Base-by-base conservation (phyloP, 73 alveolate genomes). In the Paramecium sexaurelia region DNA sequence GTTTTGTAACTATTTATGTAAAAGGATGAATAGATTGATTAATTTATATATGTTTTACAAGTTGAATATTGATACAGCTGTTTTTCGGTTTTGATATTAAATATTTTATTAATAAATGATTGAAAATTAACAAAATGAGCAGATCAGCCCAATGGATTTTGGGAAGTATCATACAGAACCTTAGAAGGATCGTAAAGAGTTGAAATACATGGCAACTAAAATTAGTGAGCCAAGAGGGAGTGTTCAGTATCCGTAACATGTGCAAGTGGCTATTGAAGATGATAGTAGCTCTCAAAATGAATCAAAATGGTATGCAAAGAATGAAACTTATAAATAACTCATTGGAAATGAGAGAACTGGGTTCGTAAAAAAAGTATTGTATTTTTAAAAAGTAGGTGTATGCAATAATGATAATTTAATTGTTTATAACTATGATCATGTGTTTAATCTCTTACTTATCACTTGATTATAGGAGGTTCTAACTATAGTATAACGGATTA, bases 231-330 rank as follows among this genome's bases (percentile, higher is more conserved):
- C 83, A 61, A 61, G 83, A 61, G 83, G 83, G 83, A 61, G 83
- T 61, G 83, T 61, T 35, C 86, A 71, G 86, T 71, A 71, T 36
- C 86, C 86, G 13, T 35, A 71, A 35, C 56, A 32, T 32, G 86
- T 71, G 9, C 19, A 33, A 35, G 55, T 71, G 61, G 86, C 32
- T 19, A 71, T 71, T 71, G 55, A 71, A n/a, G 86, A 71, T 71
- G 86, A 71, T 71, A 13, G 17, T 20, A 35, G 56, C 15, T 71
- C 86, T 27, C 26, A 71, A 71, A 71, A 32, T 71, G 86, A 71
- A 3, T 71, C 86, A 10, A 13, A 75, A 78, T 78, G 90, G 90
- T 78, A 78, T 78, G 90, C 90, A 17, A 78, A 78, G 47, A 20
- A 37, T 17, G 90, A 78, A 1, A 43, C 43, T 1, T 78, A 41